Conservation (phyloP, 2,329 filamentous ascomycete genomes). For the Domatiomyces catenatus region DNA sequence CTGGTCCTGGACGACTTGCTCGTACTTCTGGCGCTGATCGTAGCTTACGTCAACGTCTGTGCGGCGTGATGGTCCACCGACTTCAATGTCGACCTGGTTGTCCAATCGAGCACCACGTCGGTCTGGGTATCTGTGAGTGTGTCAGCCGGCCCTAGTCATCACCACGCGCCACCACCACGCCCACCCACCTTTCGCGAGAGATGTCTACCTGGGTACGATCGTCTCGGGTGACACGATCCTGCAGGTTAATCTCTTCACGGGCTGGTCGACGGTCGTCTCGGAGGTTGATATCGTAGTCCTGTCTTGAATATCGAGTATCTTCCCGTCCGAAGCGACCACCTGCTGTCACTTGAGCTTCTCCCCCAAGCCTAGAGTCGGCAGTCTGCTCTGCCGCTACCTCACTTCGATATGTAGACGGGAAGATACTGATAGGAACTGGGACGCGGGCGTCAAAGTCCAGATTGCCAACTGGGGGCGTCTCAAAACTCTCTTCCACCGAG, state of each 20-base stretch:
- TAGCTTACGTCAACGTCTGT: slow-evolving; percentile 9
- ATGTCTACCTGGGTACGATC: slow-evolving; percentile 35
- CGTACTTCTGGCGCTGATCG: slow-evolving; percentile 20
- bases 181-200: slow-evolving; percentile 35
- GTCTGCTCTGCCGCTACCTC: slow-evolving; percentile 51
- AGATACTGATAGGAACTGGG: slow-evolving; percentile 99
- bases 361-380: slow-evolving; percentile 64
- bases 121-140: slow-evolving; percentile 37
- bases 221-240: slow-evolving; percentile 20
- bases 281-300: slow-evolving; percentile 69
- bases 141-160: background rate
- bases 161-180: background rate
- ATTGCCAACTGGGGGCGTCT: slow-evolving; percentile 17
- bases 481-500: slow-evolving; percentile 19
- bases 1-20: slow-evolving; percentile 31
- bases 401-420: slow-evolving; percentile 92
- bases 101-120: slow-evolving; percentile 29
- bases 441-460: slow-evolving; percentile 48
- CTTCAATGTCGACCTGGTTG: slow-evolving; percentile 28
- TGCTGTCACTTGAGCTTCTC: slow-evolving; percentile 56
- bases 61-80: slow-evolving; percentile 23
- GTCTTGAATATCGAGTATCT: slow-evolving; percentile 70
- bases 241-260: slow-evolving; percentile 32
- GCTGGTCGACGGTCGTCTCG: slow-evolving; percentile 47
- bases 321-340: slow-evolving; percentile 88